Conservation (phyloP, 2,329 filamentous ascomycete genomes). For the Colletotrichum sp. region DNA sequence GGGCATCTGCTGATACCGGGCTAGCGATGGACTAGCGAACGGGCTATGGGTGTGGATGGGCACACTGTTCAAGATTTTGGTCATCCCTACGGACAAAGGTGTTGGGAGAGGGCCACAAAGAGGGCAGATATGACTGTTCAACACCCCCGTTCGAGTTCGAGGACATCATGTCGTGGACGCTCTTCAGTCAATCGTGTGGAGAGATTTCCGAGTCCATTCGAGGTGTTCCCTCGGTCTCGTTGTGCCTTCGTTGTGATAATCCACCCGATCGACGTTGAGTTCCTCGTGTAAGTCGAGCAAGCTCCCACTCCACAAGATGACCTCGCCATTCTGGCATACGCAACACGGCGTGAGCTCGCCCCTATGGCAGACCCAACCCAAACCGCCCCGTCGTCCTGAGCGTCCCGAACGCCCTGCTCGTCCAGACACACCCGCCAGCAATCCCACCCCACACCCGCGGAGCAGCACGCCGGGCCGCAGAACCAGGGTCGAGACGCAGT, state of each 20-base stretch:
- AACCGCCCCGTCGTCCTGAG: background rate
- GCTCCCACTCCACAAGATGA: background rate
- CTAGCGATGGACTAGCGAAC: constrained; percentile 16
- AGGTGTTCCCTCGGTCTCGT: no score
- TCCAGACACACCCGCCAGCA: background rate
- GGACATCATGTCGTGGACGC: background rate
- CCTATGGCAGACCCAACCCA: background rate
- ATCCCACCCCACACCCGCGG: background rate
- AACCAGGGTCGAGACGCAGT: constrained; percentile 7
- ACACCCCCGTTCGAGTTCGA: background rate
- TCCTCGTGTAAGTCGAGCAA: background rate
- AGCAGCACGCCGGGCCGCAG: background rate
- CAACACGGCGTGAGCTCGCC: constrained; percentile 3
- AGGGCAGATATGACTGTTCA: background rate
- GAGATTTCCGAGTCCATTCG: background rate
- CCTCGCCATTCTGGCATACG: background rate
- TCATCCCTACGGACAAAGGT: constrained; percentile 7
- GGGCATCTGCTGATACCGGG: constrained; percentile 2
- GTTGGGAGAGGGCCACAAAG: background rate
- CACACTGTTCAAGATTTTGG: background rate
- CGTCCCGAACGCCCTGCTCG: background rate
- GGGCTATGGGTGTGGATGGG: background rate
- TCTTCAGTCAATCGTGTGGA: background rate
- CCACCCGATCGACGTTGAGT: background rate
- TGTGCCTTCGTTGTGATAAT: no score